phyloP scores from a whole-genome alignment of 331 rosid species.

The Malus hybrid region DNA sequence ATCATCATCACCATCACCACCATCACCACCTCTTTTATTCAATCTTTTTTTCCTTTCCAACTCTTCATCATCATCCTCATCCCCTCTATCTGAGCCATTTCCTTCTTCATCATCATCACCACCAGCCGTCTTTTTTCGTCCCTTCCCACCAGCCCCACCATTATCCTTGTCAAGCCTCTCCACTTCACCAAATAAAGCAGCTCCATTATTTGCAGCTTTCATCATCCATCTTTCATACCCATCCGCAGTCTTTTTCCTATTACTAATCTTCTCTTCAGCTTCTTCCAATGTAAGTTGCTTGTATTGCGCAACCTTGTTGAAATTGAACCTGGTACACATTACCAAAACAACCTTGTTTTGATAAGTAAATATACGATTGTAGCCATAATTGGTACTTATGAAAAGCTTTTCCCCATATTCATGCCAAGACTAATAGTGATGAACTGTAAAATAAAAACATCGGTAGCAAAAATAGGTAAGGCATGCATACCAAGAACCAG shows the following conservation, averaged over 20 bases:
- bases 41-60: conserved; percentile 60
- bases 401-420: neutral
- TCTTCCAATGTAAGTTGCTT: conserved; percentile 94
- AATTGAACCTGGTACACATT: conserved; percentile 63
- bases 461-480: neutral
- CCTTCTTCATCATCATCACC: conserved; percentile 78
- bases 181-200: conserved; percentile 83
- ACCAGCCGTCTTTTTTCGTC: conserved; percentile 42
- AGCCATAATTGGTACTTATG: neutral
- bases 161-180: conserved; percentile 64
- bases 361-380: neutral
- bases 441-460: neutral
- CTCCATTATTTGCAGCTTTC: conserved; percentile 86
- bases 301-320: conserved; percentile 91
- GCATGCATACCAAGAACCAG: conserved; percentile 84
- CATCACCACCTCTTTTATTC: conserved; percentile 58
- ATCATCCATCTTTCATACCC: conserved; percentile 99
- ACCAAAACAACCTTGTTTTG: neutral
- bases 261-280: conserved; percentile 97
- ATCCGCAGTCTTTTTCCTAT: conserved; percentile 94
- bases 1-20: conserved; percentile 51
- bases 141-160: conserved; percentile 51
- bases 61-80: conserved; percentile 92
- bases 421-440: neutral
- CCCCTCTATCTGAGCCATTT: conserved; percentile 77